phyloP scores from a whole-genome alignment of 208 protist species.

The Wallacemonas collosoma region DNA sequence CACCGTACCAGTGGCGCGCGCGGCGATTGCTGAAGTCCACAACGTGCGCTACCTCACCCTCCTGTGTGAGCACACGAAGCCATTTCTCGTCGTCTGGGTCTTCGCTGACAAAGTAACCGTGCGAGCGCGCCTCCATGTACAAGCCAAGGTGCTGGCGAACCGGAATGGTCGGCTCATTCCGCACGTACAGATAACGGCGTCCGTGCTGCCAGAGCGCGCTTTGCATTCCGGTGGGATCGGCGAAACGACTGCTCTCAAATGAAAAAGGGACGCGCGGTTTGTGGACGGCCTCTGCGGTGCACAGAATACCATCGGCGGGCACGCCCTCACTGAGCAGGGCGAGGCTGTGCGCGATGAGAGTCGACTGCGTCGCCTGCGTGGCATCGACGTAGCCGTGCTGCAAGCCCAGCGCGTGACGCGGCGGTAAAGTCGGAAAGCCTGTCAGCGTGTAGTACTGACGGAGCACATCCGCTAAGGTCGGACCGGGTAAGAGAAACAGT shows the following conservation, averaged over 20 bases:
- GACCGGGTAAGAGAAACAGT: slow-evolving; percentile 93
- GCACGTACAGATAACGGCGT: slow-evolving; percentile 93
- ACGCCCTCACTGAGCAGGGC: slow-evolving; percentile 25
- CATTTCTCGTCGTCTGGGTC: slow-evolving; percentile 32
- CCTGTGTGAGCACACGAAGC: slow-evolving; percentile 32
- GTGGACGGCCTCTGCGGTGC: slow-evolving; percentile 20
- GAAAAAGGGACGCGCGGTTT: slow-evolving; percentile 42
- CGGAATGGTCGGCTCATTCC: slow-evolving; percentile 97
- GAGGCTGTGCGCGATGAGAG: slow-evolving; percentile 24
- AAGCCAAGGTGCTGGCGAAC: slow-evolving; percentile 62
- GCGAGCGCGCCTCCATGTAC: slow-evolving; percentile 57
- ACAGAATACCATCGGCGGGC: slow-evolving; percentile 50
- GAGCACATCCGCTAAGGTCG: slow-evolving; percentile 80
- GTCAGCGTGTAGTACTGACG: slow-evolving; percentile 94
- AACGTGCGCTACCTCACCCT: slow-evolving; percentile 73
- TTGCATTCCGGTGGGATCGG: slow-evolving; percentile 90
- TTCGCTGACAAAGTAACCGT: slow-evolving; percentile 85
- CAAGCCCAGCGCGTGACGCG: slow-evolving; percentile 94
- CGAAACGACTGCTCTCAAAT: slow-evolving; percentile 74
- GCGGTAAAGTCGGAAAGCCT: slow-evolving; percentile 93
- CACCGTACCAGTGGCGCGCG: slow-evolving; percentile 90
- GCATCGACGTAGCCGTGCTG: slow-evolving; percentile 80
- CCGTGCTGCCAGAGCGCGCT: slow-evolving; percentile 64
- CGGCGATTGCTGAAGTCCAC: slow-evolving; percentile 91
- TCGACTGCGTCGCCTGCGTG: slow-evolving; percentile 13